Percentiles rank a stretch among this genome's conserved stretches.
These are phyloP conservation scores for Gossypium stocksii DNA, from an alignment of 345 rosid species.

Conservation along the genomic window DNA sequence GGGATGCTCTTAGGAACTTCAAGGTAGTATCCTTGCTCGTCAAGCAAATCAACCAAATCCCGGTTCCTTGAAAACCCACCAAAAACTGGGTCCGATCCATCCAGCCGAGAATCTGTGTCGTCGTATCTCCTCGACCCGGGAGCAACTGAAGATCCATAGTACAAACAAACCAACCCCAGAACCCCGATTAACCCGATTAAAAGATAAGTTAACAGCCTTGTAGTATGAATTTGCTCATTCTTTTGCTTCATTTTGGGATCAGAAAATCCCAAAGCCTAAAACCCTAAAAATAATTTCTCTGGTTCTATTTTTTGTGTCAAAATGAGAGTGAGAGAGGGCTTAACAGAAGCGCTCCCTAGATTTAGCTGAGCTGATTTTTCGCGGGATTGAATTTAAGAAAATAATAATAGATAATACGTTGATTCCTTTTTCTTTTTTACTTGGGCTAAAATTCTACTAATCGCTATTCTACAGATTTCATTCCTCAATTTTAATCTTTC, in stretches of 20 bases:
- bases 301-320: not conserved
- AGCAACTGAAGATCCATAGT: slow-evolving; percentile 68
- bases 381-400: not conserved
- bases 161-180: slow-evolving; percentile 69
- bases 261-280: not conserved
- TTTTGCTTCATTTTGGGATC: slow-evolving; percentile 46
- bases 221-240: slow-evolving; percentile 39
- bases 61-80: slow-evolving; percentile 23
- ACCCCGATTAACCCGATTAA: slow-evolving; percentile 52
- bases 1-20: slow-evolving; percentile 61
- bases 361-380: slow-evolving; percentile 7
- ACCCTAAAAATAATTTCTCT: not conserved
- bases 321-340: not conserved
- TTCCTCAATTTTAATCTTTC: no score
- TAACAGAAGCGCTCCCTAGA: not conserved
- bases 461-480: no score
- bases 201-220: slow-evolving; percentile 48
- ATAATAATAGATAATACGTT: no score
- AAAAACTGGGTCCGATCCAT: slow-evolving; percentile 39
- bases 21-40: slow-evolving; percentile 29
- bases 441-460: no score
- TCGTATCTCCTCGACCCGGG: slow-evolving; percentile 65
- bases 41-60: slow-evolving; percentile 33
- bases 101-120: slow-evolving; percentile 27
- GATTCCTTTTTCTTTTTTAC: no score